Conservation (phyloP, 352 stramenopile species). For the Phytopythium ostracodes region DNA sequence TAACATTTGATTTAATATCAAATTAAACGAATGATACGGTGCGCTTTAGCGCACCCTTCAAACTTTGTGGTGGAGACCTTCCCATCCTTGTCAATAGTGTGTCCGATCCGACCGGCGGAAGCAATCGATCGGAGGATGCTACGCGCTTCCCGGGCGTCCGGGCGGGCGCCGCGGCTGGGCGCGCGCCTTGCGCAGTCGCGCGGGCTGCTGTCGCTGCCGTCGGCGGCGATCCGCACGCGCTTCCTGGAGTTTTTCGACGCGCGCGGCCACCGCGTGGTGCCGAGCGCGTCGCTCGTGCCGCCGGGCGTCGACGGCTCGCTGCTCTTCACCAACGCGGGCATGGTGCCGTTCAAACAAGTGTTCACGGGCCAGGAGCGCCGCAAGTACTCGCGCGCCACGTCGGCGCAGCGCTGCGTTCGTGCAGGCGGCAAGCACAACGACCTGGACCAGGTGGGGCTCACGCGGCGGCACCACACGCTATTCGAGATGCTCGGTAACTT, state of each 20-base stretch:
- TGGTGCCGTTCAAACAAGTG: constrained; percentile 94
- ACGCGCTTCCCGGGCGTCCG: constrained; percentile 1
- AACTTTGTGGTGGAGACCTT: not conserved
- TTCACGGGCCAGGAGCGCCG: constrained; percentile 79
- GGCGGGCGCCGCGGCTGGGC: constrained; percentile 12
- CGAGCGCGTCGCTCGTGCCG: constrained; percentile 64
- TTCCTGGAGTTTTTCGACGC: constrained; percentile 74
- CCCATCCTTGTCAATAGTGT: not conserved
- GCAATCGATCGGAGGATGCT: not conserved
- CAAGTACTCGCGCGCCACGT: constrained; percentile 87
- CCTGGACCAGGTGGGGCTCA: constrained; percentile 96
- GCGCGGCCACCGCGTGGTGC: constrained; percentile 54
- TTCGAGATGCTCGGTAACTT: constrained; percentile 99
- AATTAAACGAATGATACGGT: no score
- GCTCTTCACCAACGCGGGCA: constrained; percentile 96
- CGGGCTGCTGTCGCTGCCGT: constrained; percentile 36
- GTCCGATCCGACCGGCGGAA: not conserved
- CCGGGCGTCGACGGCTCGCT: constrained; percentile 91
- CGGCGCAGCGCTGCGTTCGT: constrained; percentile 96
- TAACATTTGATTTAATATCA: not conserved
- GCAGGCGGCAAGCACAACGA: constrained; percentile 98
- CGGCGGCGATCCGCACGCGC: constrained; percentile 34
- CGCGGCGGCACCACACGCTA: constrained; percentile 97
- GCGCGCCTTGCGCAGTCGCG: constrained; percentile 10
- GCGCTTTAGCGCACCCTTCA: constrained; percentile 1